Conservation (phyloP, 192 early-diverging fungal genomes). For the Backusella sp. region DNA sequence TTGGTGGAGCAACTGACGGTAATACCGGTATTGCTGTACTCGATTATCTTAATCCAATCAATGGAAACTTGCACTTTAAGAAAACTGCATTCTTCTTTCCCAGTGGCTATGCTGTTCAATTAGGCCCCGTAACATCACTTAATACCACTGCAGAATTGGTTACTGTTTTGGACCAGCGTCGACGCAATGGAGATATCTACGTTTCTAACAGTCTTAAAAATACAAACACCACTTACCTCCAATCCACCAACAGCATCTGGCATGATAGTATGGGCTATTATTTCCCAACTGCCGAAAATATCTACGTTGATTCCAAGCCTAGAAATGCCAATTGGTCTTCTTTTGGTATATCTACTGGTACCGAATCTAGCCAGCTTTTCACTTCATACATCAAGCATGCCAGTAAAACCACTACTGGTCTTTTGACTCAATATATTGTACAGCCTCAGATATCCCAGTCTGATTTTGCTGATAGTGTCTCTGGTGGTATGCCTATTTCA, state of each 20-base stretch:
- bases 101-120: slow-evolving; percentile 22
- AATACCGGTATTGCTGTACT: slow-evolving; percentile 30
- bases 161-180: slow-evolving; percentile 24
- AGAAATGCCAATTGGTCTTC: slow-evolving; percentile 16
- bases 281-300: not conserved
- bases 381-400: slow-evolving; percentile 9
- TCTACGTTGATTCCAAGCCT: slow-evolving; percentile 11
- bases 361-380: slow-evolving; percentile 14
- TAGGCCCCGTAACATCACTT: not conserved
- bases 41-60: slow-evolving; percentile 21
- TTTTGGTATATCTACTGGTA: slow-evolving; percentile 16
- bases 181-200: slow-evolving; percentile 20
- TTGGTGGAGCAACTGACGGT: slow-evolving; percentile 25
- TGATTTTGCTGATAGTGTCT: not conserved
- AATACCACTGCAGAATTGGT: not conserved
- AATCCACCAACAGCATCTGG: slow-evolving; percentile 12
- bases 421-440: slow-evolving; percentile 8
- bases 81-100: slow-evolving; percentile 28
- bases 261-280: slow-evolving; percentile 28
- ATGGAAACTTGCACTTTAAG: slow-evolving; percentile 9
- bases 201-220: not conserved
- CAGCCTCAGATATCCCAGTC: not conserved
- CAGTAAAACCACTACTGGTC: not conserved
- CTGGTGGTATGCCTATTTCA: not conserved
- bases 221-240: slow-evolving; percentile 1